Base-by-base conservation (phyloP, 352 stramenopile species). In the Peronospora farinosa region DNA sequence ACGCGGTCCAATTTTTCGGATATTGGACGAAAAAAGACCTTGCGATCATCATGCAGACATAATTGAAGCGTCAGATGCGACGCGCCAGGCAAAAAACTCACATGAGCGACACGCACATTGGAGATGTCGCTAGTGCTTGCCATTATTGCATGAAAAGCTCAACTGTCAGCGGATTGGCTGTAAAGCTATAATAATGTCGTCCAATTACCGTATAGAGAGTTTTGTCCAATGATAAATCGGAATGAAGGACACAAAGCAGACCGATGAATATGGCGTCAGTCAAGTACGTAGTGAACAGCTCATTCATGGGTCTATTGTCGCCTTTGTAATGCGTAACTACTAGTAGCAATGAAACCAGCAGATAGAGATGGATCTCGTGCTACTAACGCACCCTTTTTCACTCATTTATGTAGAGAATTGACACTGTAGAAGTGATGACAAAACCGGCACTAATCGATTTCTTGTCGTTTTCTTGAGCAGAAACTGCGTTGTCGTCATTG, bases 401-500 rank as follows among this genome's bases (percentile, higher is more conserved):
- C 23, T 13, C 8, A 13, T 7, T 23, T 47, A 1, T 25, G 11
- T 37, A 5, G 33, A 50, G 25, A 40, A 54, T 57, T 52, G 40
- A 50, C 10, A 15, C 35, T 5, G 44, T 46, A 35, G 13, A 6
- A 12, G 7, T n/a, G 11, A 19, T 9, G 23, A 5, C 53, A n/a
- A 10, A 40, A 4, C 54, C 11, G 10, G 5, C 42, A 10, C 31
- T 57, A 3, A 55, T 47, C 10, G 7, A 15, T 25, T 16, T 2
- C 9, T 42, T 44, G n/a, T 55, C 3, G 16, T 54, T 36, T 52
- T 23, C 17, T 16, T 5, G n/a, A 45, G 36, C 40, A 74, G 63
- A 40, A 52, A 63, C 36, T 82, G 63, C 33, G 67, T 76, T 8
- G 63, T 92, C 3, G 82, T 91, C 41, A 58, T 92, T 27, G 82